Base-by-base conservation (phyloP, 2,329 filamentous ascomycete genomes). In the Alternaria arborescens region DNA sequence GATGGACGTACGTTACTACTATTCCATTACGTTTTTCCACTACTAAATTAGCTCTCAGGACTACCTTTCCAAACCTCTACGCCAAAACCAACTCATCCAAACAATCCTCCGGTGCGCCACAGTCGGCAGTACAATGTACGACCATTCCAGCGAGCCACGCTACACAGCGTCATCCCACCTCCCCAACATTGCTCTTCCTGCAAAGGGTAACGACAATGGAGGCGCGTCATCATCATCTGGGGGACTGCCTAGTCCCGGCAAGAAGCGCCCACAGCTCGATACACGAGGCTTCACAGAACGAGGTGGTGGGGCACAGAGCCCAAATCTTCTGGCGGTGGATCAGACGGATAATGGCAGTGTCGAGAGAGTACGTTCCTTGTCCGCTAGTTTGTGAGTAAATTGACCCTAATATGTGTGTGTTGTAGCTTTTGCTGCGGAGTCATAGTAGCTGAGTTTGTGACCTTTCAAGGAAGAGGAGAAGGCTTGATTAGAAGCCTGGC, bases 41-140 rank as follows among this genome's bases (percentile, higher is more conserved):
- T 61, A 53, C 64, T 71, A 53, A 76, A 61, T 46, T 20, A n/a
- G 22, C 18, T 32, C 16, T 20, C 53, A 80, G 78, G 95, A 99
- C 79, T 99, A 99, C 76, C 84, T 99, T 42, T 97, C 94, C 18
- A 99, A 99, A 78, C 94, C 94, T 26, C 84, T 98, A 62, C 96
- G 97, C 79, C 94, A 97, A 76, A 97, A 97, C 77, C 93, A 97
- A 78, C 89, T 98, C 74, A 97, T 98, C 73, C 94, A 98, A 82
- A 97, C 94, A 1, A 98, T 99, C 61, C 87, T 98, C 66, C 97
- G 97, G 79, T 98, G 94, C 77, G 94, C 93, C 12, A 97, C 95
- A 5, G 88, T 98, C 34, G 93, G 94, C 59, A 91, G 92, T 53
- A 90, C 90, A 52, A 84, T 96, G 54, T 85, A 94, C 53, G 92